A percentile compares a stretch with the other conserved stretches of the same genome.
Evolutionary conservation across 176 grass and related monocot species (phyloP).

Genomic region (Phragmites australis): DNA sequence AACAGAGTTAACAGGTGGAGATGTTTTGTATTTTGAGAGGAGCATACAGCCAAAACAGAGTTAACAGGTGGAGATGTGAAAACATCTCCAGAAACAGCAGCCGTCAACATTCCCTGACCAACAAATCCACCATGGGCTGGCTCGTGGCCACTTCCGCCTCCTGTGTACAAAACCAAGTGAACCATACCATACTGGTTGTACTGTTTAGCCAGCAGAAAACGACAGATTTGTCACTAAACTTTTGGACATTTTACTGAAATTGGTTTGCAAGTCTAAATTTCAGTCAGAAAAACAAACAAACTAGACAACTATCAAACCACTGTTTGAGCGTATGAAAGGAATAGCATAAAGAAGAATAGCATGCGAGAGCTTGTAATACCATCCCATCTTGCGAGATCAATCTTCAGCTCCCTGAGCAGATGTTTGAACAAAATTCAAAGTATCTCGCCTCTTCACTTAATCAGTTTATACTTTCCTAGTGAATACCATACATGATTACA

Average conservation of each 20-base stretch:
- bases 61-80: conserved; percentile 85
- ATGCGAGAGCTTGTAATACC: neutral
- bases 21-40: too few species aligned
- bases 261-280: neutral
- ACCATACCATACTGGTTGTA: neutral
- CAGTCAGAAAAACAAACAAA: neutral
- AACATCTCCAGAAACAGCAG: conserved; percentile 86
- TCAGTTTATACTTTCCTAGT: neutral
- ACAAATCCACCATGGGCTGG: conserved; percentile 96
- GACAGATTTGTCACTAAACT: neutral
- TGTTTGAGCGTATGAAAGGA: neutral
- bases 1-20: too few species aligned
- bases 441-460: neutral
- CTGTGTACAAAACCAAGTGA: conserved; percentile 41
- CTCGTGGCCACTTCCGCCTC: conserved; percentile 93
- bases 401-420: neutral
- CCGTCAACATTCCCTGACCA: conserved; percentile 68
- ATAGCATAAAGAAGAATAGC: neutral
- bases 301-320: neutral
- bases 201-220: neutral
- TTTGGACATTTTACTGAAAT: neutral
- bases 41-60: conserved; percentile 87
- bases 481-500: neutral
- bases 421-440: neutral
- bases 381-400: neutral